Conservation (phyloP, 2,329 filamentous ascomycete genomes). For the Neurospora crassa region DNA sequence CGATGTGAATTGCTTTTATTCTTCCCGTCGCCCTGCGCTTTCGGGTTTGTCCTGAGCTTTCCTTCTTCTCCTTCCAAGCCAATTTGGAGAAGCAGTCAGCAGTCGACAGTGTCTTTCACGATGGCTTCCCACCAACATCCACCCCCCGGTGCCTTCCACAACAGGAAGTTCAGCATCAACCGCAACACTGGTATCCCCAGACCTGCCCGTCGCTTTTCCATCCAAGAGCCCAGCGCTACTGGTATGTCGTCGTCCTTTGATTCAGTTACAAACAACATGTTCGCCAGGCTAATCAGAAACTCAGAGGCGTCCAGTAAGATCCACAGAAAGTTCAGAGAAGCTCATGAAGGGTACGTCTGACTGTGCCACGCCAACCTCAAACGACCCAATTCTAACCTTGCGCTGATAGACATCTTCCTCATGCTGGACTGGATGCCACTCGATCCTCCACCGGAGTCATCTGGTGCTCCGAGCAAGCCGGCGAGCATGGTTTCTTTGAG, state of each 20-base stretch:
- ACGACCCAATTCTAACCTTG: background rate
- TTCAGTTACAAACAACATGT: background rate
- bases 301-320: slow-evolving; percentile 73
- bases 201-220: slow-evolving; percentile 46
- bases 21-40: background rate
- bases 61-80: background rate
- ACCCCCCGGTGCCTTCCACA: slow-evolving; percentile 31
- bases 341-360: slow-evolving; percentile 59
- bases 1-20: background rate
- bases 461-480: slow-evolving; percentile 81
- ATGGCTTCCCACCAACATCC: background rate
- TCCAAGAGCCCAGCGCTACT: slow-evolving; percentile 45
- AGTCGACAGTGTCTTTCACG: background rate
- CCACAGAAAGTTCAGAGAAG: slow-evolving; percentile 80
- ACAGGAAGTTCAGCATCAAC: slow-evolving; percentile 59
- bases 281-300: slow-evolving; percentile 10
- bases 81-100: background rate
- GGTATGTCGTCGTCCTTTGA: slow-evolving; percentile 31
- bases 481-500: slow-evolving; percentile 81
- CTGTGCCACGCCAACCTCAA: background rate
- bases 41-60: background rate
- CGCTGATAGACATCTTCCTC: slow-evolving; percentile 55
- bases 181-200: slow-evolving; percentile 54
- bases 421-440: slow-evolving; percentile 81
- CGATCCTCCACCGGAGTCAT: slow-evolving; percentile 88